These are phyloP conservation scores for Leccinum imitatum DNA, from an alignment of 768 basidiomycete species.

Conservation along the genomic window DNA sequence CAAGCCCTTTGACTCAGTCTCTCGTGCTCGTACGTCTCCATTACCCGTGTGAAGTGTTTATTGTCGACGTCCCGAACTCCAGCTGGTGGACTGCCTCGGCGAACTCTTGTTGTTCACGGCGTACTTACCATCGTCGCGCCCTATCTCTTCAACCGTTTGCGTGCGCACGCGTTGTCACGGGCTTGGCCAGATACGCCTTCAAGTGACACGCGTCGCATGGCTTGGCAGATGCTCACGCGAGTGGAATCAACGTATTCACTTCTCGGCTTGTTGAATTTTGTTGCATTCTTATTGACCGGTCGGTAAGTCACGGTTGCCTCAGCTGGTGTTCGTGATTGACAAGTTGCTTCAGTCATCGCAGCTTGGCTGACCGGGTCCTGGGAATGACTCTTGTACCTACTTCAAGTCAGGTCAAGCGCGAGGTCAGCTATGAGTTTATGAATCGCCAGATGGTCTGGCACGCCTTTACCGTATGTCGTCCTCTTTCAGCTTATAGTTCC, in stretches of 20 bases:
- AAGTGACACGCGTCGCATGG: constrained; percentile 67
- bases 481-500: not conserved
- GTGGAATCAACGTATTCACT: constrained; percentile 67
- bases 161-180: constrained; percentile 71
- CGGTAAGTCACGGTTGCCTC: constrained; percentile 48
- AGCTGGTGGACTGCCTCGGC: constrained; percentile 69
- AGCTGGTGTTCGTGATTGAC: constrained; percentile 4
- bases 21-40: constrained; percentile 25
- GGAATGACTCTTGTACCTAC: constrained; percentile 73
- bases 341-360: constrained; percentile 67
- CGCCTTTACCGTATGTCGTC: constrained; percentile 80
- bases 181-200: constrained; percentile 93
- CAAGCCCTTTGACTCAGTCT: constrained; percentile 1
- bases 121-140: constrained; percentile 71
- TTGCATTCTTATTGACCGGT: constrained; percentile 84
- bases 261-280: constrained; percentile 70
- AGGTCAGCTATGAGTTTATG: constrained; percentile 98
- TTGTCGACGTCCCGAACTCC: constrained; percentile 4
- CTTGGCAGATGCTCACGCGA: constrained; percentile 67
- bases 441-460: constrained; percentile 99
- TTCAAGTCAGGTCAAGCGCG: constrained; percentile 63
- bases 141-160: constrained; percentile 75
- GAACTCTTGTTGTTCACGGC: constrained; percentile 64
- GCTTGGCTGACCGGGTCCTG: constrained; percentile 76
- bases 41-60: not conserved